Base-by-base conservation (phyloP, 768 basidiomycete species). In the Mycena vulgaris region DNA sequence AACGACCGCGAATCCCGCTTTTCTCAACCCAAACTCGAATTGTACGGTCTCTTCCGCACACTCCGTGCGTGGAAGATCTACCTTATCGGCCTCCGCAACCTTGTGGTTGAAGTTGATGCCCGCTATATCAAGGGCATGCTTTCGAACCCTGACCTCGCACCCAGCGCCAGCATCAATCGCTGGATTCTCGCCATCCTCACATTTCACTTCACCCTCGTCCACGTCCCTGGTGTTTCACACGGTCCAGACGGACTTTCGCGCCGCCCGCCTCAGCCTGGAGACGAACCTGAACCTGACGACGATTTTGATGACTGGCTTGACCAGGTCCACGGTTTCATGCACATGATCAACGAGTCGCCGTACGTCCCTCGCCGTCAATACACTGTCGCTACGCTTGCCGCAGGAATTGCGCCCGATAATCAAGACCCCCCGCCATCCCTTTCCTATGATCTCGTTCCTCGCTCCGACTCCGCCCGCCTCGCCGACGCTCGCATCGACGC, bases 1-100 rank as follows among this genome's bases (percentile, higher is more conserved):
- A 83, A 83, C 39, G 78, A 79, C 0, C 40, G 78, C 0, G 80
- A 84, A 70, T 49, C 75, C 1, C 37, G 75, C 0, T 84, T 78
- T 58, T 83, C 81, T 0, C 83, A 85, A 51, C 76, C 82, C 0
- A 87, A 87, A 53, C 39, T 79, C 0, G 83, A 87, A 69, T 62
- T 86, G 0, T 85, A 78, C 53, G 81, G 85, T 0, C 49, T 85
- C 0, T 82, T 73, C 27, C 68, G 70, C 23, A 77, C 77, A 0
- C 45, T 82, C 0, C 52, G 73, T 8, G 69, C 61, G 0, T 58
- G 68, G 39, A 52, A 69, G 19, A 60, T 16, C 9, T 39, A 10
- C 14, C 39, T 39, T 16, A 39, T 39, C 14, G 39, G 9, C 7
- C 39, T 39, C 39, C 39, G 39, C 8, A 80, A 83, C n/a, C 72